A percentile compares a stretch with the other conserved stretches of the same genome.
phyloP scores from a whole-genome alignment of 73 alveolate species.

The Paramecium primaurelia region DNA sequence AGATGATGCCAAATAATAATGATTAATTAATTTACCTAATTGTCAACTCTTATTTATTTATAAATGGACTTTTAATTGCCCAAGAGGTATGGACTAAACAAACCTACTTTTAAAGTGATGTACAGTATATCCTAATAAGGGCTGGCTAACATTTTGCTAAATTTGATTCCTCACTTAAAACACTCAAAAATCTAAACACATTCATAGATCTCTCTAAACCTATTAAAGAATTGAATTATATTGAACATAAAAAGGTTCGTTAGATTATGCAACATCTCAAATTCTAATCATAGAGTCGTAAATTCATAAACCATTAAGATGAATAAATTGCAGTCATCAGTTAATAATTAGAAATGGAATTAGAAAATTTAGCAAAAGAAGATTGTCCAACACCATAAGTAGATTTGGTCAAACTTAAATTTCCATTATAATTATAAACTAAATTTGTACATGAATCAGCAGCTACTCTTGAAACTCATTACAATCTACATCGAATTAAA shows the following conservation, averaged over 20 bases:
- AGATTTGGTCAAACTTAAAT: not conserved
- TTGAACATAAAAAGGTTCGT: not conserved
- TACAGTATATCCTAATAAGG: not conserved
- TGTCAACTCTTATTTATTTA: not conserved
- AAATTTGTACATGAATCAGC: constrained; percentile 7
- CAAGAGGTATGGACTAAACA: constrained; percentile 5
- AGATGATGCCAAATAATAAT: not conserved
- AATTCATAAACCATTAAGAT: not conserved
- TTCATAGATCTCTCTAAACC: constrained; percentile 29
- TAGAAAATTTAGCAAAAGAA: not conserved
- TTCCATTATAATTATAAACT: not conserved
- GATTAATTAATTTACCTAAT: not conserved
- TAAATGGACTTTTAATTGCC: constrained; percentile 15
- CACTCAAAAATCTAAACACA: not conserved
- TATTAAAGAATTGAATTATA: not conserved
- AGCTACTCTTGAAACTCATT: not conserved
- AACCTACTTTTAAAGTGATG: not conserved
- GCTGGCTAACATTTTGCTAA: not conserved
- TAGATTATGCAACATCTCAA: not conserved
- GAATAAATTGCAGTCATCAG: not conserved
- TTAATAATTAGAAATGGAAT: not conserved
- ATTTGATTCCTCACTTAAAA: constrained; percentile 1
- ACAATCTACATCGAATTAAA: not conserved
- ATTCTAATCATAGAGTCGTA: not conserved
- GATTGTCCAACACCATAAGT: not conserved